A percentile compares a stretch with the other conserved stretches of the same genome.
phyloP scores from a whole-genome alignment of 2,329 filamentous ascomycete genomes.

The Exserohilum rostratum region DNA sequence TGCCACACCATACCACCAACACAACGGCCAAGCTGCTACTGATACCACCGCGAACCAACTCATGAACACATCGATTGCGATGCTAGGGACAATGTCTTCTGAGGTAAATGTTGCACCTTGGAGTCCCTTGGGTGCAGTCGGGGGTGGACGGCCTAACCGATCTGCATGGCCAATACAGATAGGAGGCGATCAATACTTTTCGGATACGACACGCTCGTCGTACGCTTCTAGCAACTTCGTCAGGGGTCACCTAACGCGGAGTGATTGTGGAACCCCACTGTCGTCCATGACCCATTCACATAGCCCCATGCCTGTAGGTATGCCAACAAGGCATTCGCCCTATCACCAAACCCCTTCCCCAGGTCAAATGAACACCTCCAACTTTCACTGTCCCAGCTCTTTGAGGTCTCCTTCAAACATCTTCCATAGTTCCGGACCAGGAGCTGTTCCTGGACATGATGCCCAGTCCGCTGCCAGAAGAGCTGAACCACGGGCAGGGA shows the following conservation, averaged over 20 bases:
- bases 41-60: too few species aligned
- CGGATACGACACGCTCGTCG: not conserved
- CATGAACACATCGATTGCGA: not conserved
- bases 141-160: not conserved
- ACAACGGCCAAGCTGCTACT: too few species aligned
- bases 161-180: not conserved
- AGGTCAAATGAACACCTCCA: too few species aligned
- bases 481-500: too few species aligned
- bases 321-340: not conserved
- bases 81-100: too few species aligned
- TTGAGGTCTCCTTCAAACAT: too few species aligned
- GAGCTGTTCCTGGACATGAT: too few species aligned
- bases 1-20: too few species aligned
- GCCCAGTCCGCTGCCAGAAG: too few species aligned
- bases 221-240: too few species aligned
- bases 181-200: not conserved
- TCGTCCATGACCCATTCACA: not conserved
- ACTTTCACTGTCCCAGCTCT: too few species aligned
- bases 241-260: not conserved
- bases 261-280: not conserved
- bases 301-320: not conserved
- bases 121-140: not conserved
- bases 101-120: not conserved
- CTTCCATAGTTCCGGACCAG: too few species aligned
- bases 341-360: not conserved